Conservation (phyloP, 2,329 filamentous ascomycete genomes). For the Monosporascus sp. region DNA sequence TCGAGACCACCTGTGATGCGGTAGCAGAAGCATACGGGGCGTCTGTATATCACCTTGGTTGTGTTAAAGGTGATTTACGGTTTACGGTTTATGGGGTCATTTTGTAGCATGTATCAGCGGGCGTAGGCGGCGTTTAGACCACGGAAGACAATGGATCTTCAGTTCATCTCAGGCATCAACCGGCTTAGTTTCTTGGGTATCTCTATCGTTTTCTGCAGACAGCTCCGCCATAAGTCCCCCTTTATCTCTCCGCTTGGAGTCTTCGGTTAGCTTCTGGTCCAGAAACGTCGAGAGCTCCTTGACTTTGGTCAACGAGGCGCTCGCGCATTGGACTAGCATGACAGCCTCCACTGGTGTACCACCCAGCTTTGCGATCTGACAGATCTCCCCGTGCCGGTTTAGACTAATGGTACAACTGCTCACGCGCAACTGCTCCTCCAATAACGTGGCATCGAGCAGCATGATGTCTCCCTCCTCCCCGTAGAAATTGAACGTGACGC, state of each 20-base stretch:
- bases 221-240: conserved; percentile 73
- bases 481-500: conserved; percentile 85
- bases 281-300: conserved; percentile 74
- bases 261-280: conserved; percentile 67
- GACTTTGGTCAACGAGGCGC: conserved; percentile 69
- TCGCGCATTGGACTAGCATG: conserved; percentile 69
- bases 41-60: conserved; percentile 1
- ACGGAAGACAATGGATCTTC: not conserved
- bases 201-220: conserved; percentile 78
- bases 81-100: conserved; percentile 3
- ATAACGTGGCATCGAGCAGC: conserved; percentile 64
- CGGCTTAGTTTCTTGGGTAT: conserved; percentile 26
- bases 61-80: conserved; percentile 5
- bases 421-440: conserved; percentile 72
- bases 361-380: conserved; percentile 85
- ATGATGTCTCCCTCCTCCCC: conserved; percentile 65
- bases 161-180: not conserved
- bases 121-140: not conserved
- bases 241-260: conserved; percentile 71
- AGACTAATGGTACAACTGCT: conserved; percentile 76
- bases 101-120: not conserved
- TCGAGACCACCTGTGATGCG: conserved; percentile 87
- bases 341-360: conserved; percentile 78
- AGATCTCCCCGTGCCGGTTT: conserved; percentile 86
- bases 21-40: conserved; percentile 32